These are phyloP conservation scores for sorghum (Sorghum bicolor) DNA, from an alignment of 176 grass and related monocot genomes.

Conservation along the genomic window Sorghum_bicolor_NCBIv3 NC_012875.2:48879501-48880000, in stretches of 20 bases:
- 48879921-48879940: constrained; percentile 39
- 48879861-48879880: constrained; percentile 60
- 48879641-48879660: constrained; percentile 43
- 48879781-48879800: constrained; percentile 60
- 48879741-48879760: constrained; percentile 75
- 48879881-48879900: constrained; percentile 77
- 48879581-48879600: constrained; percentile 27
- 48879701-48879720: constrained; percentile 73
- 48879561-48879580: neutral
- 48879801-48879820: constrained; percentile 95
- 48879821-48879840: constrained; percentile 68
- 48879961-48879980: neutral
- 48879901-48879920: constrained; percentile 56
- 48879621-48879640: constrained; percentile 70
- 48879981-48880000: constrained; percentile 44
- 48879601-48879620: constrained; percentile 45
- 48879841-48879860: constrained; percentile 51
- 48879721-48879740: constrained; percentile 50
- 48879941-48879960: neutral
- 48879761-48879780: constrained; percentile 56
- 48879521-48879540: constrained; percentile 5
- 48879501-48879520: constrained; percentile 73
- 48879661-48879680: constrained; percentile 56
- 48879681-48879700: constrained; percentile 74
- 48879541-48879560: neutral